Conservation (phyloP, 371 early-diverging fungal species). For the Cladochytrium tenue region DNA sequence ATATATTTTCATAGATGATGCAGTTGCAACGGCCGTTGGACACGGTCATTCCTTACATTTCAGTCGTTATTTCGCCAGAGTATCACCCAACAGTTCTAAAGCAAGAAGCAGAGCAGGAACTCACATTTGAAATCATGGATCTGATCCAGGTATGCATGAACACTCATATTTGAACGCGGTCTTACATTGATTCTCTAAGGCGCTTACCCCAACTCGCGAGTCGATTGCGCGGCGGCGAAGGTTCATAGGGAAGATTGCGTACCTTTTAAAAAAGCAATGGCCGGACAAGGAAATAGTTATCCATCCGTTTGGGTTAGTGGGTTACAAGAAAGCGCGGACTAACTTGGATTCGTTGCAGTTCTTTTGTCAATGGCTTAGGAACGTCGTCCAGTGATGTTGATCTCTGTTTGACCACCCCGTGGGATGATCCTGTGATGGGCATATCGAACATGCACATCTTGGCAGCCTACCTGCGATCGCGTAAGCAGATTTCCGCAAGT, state of each 20-base stretch:
- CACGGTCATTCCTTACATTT: background rate
- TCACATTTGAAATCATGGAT: constrained; percentile 30
- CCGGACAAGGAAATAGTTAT: constrained; percentile 37
- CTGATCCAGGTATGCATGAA: constrained; percentile 13
- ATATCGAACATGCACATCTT: constrained; percentile 40
- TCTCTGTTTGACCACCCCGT: constrained; percentile 39
- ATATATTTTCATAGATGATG: too few species aligned
- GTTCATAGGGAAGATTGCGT: constrained; percentile 38
- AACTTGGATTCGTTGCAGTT: constrained; percentile 22
- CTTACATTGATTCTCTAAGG: background rate
- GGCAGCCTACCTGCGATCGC: constrained; percentile 29
- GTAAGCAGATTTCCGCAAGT: constrained; percentile 29
- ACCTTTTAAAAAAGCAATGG: constrained; percentile 35
- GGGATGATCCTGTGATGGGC: constrained; percentile 39
- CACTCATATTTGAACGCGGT: background rate
- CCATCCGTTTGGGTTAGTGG: constrained; percentile 43
- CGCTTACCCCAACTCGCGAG: constrained; percentile 21
- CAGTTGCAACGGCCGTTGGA: too few species aligned
- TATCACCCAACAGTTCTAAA: constrained; percentile 7
- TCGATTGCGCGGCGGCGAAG: constrained; percentile 14
- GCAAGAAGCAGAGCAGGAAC: constrained; percentile 16
- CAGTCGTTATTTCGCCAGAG: background rate
- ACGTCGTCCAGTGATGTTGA: constrained; percentile 41
- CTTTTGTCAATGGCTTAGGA: constrained; percentile 42
- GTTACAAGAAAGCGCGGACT: too few species aligned